These are phyloP conservation scores for Proliferodiscus dingleyae DNA, from an alignment of 2,329 filamentous ascomycete species.

Conservation along the genomic window DNA sequence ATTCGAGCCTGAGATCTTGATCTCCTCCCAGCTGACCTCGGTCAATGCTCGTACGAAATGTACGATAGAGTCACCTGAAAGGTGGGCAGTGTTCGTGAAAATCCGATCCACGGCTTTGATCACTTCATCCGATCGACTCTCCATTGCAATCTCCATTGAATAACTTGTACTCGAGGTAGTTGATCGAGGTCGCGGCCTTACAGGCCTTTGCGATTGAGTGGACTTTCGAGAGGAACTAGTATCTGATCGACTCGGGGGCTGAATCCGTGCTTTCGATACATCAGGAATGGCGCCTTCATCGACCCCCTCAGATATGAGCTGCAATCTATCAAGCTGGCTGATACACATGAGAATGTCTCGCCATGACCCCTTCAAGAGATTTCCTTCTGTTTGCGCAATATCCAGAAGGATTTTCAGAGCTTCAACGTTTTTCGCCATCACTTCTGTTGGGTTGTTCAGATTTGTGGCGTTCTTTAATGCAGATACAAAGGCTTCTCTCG, in stretches of 20 bases:
- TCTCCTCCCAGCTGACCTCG: constrained; percentile 98
- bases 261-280: constrained; percentile 75
- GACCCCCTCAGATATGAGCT: constrained; percentile 90
- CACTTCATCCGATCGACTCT: constrained; percentile 89
- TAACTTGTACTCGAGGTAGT: constrained; percentile 43
- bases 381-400: constrained; percentile 87
- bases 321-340: constrained; percentile 90
- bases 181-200: constrained; percentile 46
- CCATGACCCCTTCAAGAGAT: constrained; percentile 85
- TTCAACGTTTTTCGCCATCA: constrained; percentile 94
- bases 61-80: constrained; percentile 91
- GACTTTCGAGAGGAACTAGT: constrained; percentile 58
- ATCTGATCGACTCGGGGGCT: constrained; percentile 49
- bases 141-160: constrained; percentile 77
- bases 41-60: constrained; percentile 89
- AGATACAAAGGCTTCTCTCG: constrained; percentile 89
- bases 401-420: constrained; percentile 89
- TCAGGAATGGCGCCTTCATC: constrained; percentile 91
- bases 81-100: constrained; percentile 91
- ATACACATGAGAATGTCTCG: constrained; percentile 92
- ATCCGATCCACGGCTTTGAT: constrained; percentile 91
- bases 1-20: constrained; percentile 92
- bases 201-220: constrained; percentile 49
- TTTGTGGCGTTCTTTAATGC: constrained; percentile 92
- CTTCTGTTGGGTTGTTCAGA: constrained; percentile 90